Conservation (phyloP, 495 filamentous ascomycete genomes). For the Diplogelasinospora grovesii region DNA sequence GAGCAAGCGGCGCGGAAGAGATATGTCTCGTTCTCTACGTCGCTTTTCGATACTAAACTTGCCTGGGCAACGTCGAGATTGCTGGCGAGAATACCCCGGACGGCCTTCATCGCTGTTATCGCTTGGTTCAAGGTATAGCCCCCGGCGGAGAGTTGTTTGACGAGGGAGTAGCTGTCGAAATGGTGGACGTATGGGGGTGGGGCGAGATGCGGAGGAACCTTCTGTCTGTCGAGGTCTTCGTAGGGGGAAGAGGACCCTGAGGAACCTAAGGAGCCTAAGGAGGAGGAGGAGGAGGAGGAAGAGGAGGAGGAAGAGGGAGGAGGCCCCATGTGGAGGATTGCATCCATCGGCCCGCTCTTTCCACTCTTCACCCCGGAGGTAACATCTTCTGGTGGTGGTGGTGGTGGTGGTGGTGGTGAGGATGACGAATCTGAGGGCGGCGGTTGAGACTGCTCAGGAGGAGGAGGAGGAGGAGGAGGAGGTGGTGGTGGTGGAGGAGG, state of each 20-base stretch:
- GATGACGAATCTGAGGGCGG: too few relatives aligned
- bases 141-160: slow-evolving; percentile 62
- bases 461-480: too few relatives aligned
- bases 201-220: slow-evolving; percentile 50
- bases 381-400: background rate
- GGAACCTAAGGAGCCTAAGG: background rate
- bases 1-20: slow-evolving; percentile 91
- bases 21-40: slow-evolving; percentile 84
- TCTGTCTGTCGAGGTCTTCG: slow-evolving; percentile 30
- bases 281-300: slow-evolving; percentile 13
- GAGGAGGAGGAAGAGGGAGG: slow-evolving; percentile 37
- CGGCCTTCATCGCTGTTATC: slow-evolving; percentile 79
- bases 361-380: too few relatives aligned
- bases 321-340: slow-evolving; percentile 54
- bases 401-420: background rate
- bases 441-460: too few relatives aligned
- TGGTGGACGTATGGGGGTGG: slow-evolving; percentile 84
- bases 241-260: slow-evolving; percentile 5
- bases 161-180: slow-evolving; percentile 88
- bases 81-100: slow-evolving; percentile 63
- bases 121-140: slow-evolving; percentile 66
- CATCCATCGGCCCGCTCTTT: slow-evolving; percentile 51
- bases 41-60: slow-evolving; percentile 68
- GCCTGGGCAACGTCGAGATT: slow-evolving; percentile 75
- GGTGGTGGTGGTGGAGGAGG: background rate